Percentiles rank a stretch among this genome's conserved stretches.
These are phyloP conservation scores for Candida vartiovaarae DNA, from an alignment of 805 yeast genomes.

Conservation along the genomic window DNA sequence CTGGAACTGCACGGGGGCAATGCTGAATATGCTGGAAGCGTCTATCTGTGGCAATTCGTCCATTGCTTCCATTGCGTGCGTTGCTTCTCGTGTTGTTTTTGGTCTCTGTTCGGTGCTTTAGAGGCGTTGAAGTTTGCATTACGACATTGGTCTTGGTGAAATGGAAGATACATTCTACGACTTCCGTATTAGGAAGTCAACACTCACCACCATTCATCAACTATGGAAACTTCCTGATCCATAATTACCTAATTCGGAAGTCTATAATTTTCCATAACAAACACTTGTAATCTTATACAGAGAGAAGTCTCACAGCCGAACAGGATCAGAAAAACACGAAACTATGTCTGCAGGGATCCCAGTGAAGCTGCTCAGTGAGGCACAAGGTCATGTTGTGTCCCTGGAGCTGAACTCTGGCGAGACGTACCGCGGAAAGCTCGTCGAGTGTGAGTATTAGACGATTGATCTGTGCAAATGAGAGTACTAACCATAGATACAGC, in stretches of 20 bases:
- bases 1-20: slow-evolving; percentile 44
- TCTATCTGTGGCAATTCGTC: slow-evolving; percentile 8
- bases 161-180: neutral
- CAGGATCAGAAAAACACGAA: neutral
- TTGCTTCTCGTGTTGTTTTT: neutral
- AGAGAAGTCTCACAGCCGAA: too few relatives aligned
- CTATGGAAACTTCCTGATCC: neutral
- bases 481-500: slow-evolving; percentile 6
- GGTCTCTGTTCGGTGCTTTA: neutral
- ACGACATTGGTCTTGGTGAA: too few relatives aligned
- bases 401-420: slow-evolving; percentile 82
- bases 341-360: slow-evolving; percentile 58
- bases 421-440: slow-evolving; percentile 77
- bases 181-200: neutral
- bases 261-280: neutral
- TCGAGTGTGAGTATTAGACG: slow-evolving; percentile 41
- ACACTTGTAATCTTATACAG: neutral
- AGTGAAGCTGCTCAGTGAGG: slow-evolving; percentile 77
- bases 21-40: slow-evolving; percentile 15
- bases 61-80: slow-evolving; percentile 2
- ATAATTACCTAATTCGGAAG: slow-evolving; percentile 6
- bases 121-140: too few relatives aligned
- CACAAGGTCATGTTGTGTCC: slow-evolving; percentile 82
- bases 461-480: neutral
- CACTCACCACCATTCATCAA: too few relatives aligned